Evolutionary conservation across 2,329 filamentous ascomycete genomes (phyloP), one percentile per base, ranked within the genome.

Genomic region (Fusarium circinatum): DNA sequence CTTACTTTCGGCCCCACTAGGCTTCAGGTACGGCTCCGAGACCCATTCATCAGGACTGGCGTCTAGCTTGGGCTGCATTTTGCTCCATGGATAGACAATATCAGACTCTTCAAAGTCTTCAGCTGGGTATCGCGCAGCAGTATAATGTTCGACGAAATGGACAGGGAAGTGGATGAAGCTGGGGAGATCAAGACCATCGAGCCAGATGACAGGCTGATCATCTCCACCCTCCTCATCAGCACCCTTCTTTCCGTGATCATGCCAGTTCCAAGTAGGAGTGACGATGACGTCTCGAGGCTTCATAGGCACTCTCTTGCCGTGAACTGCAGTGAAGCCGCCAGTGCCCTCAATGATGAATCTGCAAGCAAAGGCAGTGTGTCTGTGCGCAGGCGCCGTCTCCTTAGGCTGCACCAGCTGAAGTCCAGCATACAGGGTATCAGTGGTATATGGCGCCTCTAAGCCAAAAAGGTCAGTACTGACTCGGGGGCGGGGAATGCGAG

Each of bases 161-260:
- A 88, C 85, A 0, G 85, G 86, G 20, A 86, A 85, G 71, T 86
- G 84, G 3, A 81, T 78, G 70, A 88, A 89, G 17, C 82, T 81
- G 0, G 88, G 88, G 4, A 90, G 79, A 75, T 90, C 86, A 1
- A 90, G 80, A 0, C 84, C 86, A 71, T 90, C 89, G 3, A 90
- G 82, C 89, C 88, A 90, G 54, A 90, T 87, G 78, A 89, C 85
- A 0, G 87, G 87, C 11, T 68, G 15, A 4, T 70, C 68, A 24
- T 76, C 71, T 2, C 73, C 73, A 0, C 71, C 71, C 15, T 75
- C 65, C 1, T 83, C 83, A 1, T 82, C 80, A 4, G 74, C 62
- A 0, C 87, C 85, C 54, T 90, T 87, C 61, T 89, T 89, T 6
- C 88, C 88, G 62, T 90, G 88, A 62, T 90, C 88, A 70, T 89